Evolutionary conservation across 192 early-diverging fungal species (phyloP), one percentile per base, ranked within the genome.

Genomic region (Coemansia sp.): DNA sequence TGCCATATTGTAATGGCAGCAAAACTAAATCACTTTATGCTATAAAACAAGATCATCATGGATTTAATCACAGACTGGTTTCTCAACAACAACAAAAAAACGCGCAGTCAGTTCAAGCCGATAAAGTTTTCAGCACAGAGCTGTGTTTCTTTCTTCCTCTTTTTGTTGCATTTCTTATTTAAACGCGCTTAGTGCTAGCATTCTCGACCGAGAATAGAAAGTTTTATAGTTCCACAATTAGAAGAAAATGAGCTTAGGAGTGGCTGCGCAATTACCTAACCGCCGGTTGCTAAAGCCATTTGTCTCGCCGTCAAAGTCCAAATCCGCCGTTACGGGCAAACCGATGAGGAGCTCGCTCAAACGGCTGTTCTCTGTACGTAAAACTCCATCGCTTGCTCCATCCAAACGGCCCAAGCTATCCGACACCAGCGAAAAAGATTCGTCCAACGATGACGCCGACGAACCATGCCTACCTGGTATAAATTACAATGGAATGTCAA

Each of bases 401-500:
- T 51, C 18, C 43, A 71, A 78, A 41, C 35, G 49, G 28, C 64
- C 36, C 42, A 61, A 50, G 15, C n/a, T 63, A 5, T 23, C 50
- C 2, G 39, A 5, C 28, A 42, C 31, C 10, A 50, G 59, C 5
- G 65, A 68, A 12, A 31, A 31, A 10, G 65, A 57, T 7, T 50
- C 47, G 9, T 5, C 44, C 16, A 39, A 35, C 3, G 57, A 50
- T 6, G 26, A 23, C 0, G 57, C 62, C 2, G 65, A 61, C 23
- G 39, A 47, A 3, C 48, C 49, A 15, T 78, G 68, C 9, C 47
- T 78, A 4, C 68, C 74, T 0, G 74, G 74, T 0, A 38, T 78
- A 15, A 78, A 78, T 61, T 78, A 78, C 46, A 78, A 78, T 31
- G 74, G 74, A 44, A 60, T 78, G 74, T 71, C 68, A 2, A 55